Evolutionary conservation across 2,329 filamentous ascomycete genomes (phyloP).

Genomic region (Graphiopsis chlorocephala): DNA sequence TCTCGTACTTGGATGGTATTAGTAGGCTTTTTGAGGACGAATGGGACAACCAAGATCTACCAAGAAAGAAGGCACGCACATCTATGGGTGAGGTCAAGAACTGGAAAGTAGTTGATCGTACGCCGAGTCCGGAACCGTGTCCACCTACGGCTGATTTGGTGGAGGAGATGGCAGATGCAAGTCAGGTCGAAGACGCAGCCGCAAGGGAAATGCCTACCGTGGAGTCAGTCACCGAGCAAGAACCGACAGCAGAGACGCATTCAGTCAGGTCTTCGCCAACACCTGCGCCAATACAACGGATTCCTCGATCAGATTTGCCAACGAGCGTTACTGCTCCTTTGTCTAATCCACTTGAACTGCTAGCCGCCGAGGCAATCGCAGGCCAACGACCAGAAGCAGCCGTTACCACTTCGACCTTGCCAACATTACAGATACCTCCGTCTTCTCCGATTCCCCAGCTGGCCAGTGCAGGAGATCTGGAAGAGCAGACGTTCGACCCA

Average conservation of each 20-base stretch:
- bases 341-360: neutral
- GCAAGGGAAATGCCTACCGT: neutral
- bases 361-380: neutral
- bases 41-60: constrained; percentile 53
- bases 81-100: constrained; percentile 63
- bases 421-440: neutral
- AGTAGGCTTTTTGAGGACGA: constrained; percentile 67
- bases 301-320: too few relatives aligned
- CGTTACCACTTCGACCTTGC: neutral
- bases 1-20: constrained; percentile 58
- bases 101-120: constrained; percentile 73
- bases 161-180: constrained; percentile 7
- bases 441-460: neutral
- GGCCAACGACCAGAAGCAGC: neutral
- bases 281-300: neutral
- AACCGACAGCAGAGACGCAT: neutral
- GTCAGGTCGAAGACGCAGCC: neutral
- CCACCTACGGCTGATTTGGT: constrained; percentile 26
- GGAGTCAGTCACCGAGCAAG: neutral
- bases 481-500: neutral
- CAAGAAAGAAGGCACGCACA: constrained; percentile 69
- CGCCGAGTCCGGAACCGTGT: constrained; percentile 64
- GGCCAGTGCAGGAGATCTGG: neutral
- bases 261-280: neutral
- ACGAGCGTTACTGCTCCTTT: neutral